A percentile compares a stretch with the other conserved stretches of the same genome.
Evolutionary conservation across 768 basidiomycete genomes (phyloP).

Genomic region (Leccinum boreale): DNA sequence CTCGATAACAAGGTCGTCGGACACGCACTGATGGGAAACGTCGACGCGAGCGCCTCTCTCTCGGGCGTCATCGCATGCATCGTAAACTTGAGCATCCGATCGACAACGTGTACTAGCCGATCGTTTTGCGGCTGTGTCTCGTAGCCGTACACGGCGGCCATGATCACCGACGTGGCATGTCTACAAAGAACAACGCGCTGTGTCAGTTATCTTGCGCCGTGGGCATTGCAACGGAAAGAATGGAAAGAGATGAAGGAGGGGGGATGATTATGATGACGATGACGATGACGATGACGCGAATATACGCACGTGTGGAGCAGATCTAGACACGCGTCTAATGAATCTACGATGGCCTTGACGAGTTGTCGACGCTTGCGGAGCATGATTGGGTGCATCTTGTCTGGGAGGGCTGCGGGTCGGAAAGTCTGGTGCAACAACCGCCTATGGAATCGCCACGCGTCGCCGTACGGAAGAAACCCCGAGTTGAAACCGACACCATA

Average conservation of each 20-base stretch:
- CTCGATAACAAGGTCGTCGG: too few relatives aligned
- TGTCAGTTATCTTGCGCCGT: neutral
- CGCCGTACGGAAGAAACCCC: neutral
- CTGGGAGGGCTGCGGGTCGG: neutral
- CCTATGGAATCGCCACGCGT: constrained; percentile 1
- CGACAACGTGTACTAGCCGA: neutral
- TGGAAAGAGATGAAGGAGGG: too few relatives aligned
- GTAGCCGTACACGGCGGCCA: constrained; percentile 9
- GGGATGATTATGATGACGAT: neutral
- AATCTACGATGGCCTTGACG: neutral
- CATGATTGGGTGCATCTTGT: constrained; percentile 7
- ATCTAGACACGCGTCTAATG: neutral
- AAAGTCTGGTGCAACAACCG: constrained; percentile 19
- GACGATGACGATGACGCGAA: neutral
- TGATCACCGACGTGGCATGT: constrained; percentile 24
- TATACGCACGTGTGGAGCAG: constrained; percentile 10
- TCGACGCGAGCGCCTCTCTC: constrained; percentile 1
- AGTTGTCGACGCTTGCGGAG: constrained; percentile 7
- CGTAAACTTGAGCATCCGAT: neutral
- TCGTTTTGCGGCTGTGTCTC: constrained; percentile 1
- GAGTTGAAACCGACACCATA: constrained; percentile 18
- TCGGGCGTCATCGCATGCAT: neutral
- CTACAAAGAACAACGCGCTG: neutral
- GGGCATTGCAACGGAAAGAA: neutral
- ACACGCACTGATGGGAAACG: constrained; percentile 2